Percentiles rank a stretch among this genome's conserved stretches.
These are phyloP conservation scores for Clarireedia monteithiana DNA, from an alignment of 2,329 filamentous ascomycete species.

Conservation along the genomic window DNA sequence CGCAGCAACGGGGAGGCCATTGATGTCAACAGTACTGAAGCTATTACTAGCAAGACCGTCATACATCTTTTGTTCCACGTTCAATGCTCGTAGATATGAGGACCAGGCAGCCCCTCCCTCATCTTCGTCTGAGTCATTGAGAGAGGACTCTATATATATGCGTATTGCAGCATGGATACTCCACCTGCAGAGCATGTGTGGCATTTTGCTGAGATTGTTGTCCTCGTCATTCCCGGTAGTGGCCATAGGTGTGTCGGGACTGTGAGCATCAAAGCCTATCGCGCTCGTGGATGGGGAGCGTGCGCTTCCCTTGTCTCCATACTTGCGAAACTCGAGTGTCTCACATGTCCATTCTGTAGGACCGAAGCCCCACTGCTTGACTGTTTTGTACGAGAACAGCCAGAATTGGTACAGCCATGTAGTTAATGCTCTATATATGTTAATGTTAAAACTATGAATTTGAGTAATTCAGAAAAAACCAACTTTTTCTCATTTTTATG, in stretches of 20 bases:
- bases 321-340: neutral
- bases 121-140: no score
- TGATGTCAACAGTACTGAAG: neutral
- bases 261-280: no score
- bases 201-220: neutral
- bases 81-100: neutral
- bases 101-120: neutral
- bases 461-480: neutral
- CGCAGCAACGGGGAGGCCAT: neutral
- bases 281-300: no score
- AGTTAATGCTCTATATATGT: neutral
- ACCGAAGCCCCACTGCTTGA: neutral
- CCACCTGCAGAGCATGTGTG: neutral
- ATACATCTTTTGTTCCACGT: neutral
- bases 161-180: neutral
- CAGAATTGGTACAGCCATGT: neutral
- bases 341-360: neutral
- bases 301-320: neutral
- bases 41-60: neutral
- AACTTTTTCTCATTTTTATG: neutral
- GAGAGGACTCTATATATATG: no score
- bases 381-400: neutral
- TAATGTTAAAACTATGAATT: neutral
- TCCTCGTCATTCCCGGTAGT: no score
- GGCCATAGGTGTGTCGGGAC: no score